Evolutionary conservation across 1,139 yeast genomes (phyloP).

Genomic region (Candida tropicalis): DNA sequence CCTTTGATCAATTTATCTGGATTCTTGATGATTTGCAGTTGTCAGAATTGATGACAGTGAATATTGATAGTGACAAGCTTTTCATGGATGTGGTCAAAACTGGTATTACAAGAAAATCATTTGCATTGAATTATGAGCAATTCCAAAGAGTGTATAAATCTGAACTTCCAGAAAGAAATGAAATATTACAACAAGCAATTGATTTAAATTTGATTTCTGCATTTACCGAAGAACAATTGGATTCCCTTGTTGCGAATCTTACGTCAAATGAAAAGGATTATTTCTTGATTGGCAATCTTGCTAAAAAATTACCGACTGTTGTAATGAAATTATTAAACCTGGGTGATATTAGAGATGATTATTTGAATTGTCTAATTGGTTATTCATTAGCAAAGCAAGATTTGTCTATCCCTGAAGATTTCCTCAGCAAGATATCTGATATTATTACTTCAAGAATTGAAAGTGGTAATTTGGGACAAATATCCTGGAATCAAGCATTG

Average conservation of each 20-base stretch:
- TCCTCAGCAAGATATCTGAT: slow-evolving; percentile 8
- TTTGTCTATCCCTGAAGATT: slow-evolving; percentile 10
- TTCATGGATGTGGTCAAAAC: slow-evolving; percentile 5
- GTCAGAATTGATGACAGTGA: slow-evolving; percentile 2
- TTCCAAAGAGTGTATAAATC: slow-evolving; percentile 10
- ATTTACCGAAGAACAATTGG: slow-evolving; percentile 24
- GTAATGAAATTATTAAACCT: slow-evolving; percentile 20
- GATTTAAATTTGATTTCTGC: slow-evolving; percentile 26
- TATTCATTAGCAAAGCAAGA: slow-evolving; percentile 19
- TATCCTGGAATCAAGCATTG: slow-evolving; percentile 18
- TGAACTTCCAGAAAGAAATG: slow-evolving; percentile 7
- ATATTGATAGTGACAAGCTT: background rate
- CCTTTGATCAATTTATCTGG: slow-evolving; percentile 19
- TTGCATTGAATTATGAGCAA: slow-evolving; percentile 8
- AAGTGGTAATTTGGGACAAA: slow-evolving; percentile 9
- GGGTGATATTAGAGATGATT: slow-evolving; percentile 19
- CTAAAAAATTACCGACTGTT: slow-evolving; percentile 17
- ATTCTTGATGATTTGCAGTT: slow-evolving; percentile 19
- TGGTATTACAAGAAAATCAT: slow-evolving; percentile 5
- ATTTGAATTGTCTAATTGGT: slow-evolving; percentile 25
- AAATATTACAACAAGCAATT: slow-evolving; percentile 9
- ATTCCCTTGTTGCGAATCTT: slow-evolving; percentile 19
- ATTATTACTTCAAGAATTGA: slow-evolving; percentile 16
- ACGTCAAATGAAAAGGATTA: slow-evolving; percentile 19
- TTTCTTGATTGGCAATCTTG: slow-evolving; percentile 27